Evolutionary conservation across 805 yeast species (phyloP), one percentile per base, ranked within the genome.

Genomic region (Yarrowia sp.): DNA sequence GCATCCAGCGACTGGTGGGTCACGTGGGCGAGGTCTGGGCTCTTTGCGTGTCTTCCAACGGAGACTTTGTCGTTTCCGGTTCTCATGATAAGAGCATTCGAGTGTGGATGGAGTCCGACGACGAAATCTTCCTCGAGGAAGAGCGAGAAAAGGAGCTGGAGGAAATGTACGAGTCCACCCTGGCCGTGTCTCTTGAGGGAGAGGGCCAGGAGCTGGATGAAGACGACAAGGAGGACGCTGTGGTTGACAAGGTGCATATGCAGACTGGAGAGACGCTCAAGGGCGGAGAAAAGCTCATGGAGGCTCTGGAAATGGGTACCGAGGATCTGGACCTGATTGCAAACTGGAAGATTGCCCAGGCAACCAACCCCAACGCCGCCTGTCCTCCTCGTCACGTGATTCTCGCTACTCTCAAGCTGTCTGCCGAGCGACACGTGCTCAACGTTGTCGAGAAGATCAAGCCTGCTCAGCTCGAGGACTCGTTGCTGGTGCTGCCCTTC

Each of bases 11-110:
- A 74, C 82, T 95, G 41, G 84, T 86, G 5, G 93, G 89, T 5
- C 98, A 95, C 77, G 97, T 92, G 70, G 85, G 92, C 69, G 98
- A 95, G 79, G 96, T 95, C 32, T 95, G 98, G 99, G 85, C 92
- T 48, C 77, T 95, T 61, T 89, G 93, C n/a, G 84, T 94, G 16
- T 87, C 96, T 70, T 78, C 79, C 35, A 75, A 76, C 38, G 97
- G 97, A 2, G 80, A 84, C 22, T 87, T 87, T 73, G 85, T 92
- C 72, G 88, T 91, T 5, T 85, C 96, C 16, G 89, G 93, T 0
- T 88, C 97, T 7, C 99, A 95, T 77, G 99, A 95, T 77, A 96
- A 92, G 76, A 88, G 97, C 74, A 86, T 94, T 61, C 85, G 99
- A 77, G 79, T 93, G n/a, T 95, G 99, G 99, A 85, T 84, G 70